phyloP scores from a whole-genome alignment of 192 early-diverging fungal species.

The Coemansia umbellata region DNA sequence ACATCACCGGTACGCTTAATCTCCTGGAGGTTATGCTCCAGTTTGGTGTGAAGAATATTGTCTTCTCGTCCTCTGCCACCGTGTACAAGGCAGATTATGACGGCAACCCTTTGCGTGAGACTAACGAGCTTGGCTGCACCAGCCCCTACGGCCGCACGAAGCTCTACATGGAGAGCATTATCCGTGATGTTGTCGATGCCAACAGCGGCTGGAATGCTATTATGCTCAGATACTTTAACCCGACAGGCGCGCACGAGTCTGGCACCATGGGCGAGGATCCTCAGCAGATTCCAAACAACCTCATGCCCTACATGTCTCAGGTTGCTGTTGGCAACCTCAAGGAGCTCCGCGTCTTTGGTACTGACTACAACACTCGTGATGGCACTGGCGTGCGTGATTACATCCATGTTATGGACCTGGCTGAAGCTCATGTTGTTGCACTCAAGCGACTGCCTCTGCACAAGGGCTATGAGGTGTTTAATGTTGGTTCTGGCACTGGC shows the following conservation, averaged over 20 bases:
- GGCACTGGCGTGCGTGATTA: constrained; percentile 94
- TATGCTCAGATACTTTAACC: constrained; percentile 90
- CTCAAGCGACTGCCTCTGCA: constrained; percentile 65
- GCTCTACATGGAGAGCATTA: constrained; percentile 81
- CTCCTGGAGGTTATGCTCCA: constrained; percentile 81
- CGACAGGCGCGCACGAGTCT: constrained; percentile 84
- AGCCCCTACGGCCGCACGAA: constrained; percentile 98
- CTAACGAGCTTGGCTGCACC: constrained; percentile 65
- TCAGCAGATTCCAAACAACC: constrained; percentile 79
- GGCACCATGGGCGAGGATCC: constrained; percentile 93
- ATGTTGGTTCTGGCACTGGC: constrained; percentile 89
- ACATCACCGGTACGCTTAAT: constrained; percentile 83
- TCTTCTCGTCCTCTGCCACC: constrained; percentile 93
- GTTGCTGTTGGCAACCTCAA: constrained; percentile 82
- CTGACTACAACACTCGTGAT: constrained; percentile 88
- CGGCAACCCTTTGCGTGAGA: constrained; percentile 49
- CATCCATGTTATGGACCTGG: constrained; percentile 92
- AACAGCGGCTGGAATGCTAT: constrained; percentile 61
- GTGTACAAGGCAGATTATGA: constrained; percentile 73
- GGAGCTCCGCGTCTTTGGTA: constrained; percentile 84
- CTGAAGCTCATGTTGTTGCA: constrained; percentile 82
- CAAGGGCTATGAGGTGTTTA: constrained; percentile 67
- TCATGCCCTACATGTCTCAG: constrained; percentile 86
- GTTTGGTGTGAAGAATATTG: constrained; percentile 79
- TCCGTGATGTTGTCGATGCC: constrained; percentile 68